Conservation (phyloP, 257 asterid species). For the Hygrophila difformis region DNA sequence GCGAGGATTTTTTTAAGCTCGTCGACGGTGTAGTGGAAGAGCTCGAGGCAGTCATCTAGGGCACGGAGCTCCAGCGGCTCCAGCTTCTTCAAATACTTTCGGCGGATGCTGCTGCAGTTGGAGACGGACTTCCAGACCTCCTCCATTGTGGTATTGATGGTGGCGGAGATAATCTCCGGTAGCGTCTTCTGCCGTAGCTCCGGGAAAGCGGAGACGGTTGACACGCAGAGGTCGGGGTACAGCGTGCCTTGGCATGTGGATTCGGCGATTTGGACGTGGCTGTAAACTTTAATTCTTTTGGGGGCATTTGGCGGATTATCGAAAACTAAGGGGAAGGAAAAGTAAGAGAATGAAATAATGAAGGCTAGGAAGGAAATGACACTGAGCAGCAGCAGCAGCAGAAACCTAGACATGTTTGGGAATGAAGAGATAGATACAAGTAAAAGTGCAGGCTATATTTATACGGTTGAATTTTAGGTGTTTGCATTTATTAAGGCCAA, state of each 20-base stretch:
- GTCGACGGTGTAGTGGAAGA: constrained; percentile 40
- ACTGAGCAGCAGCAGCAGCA: background rate
- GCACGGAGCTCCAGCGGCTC: constrained; percentile 62
- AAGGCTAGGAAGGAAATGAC: background rate
- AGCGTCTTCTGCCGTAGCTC: constrained; percentile 57
- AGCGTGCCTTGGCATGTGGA: constrained; percentile 62
- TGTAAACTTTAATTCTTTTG: constrained; percentile 27
- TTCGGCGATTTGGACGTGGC: constrained; percentile 40
- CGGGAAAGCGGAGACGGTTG: constrained; percentile 51
- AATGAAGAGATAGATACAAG: too few relatives aligned
- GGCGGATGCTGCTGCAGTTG: constrained; percentile 51
- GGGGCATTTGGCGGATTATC: constrained; percentile 14
- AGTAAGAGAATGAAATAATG: too few relatives aligned
- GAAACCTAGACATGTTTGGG: too few relatives aligned
- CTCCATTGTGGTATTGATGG: constrained; percentile 52
- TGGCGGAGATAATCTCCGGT: constrained; percentile 56
- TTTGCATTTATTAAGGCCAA: too few relatives aligned
- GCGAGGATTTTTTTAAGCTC: constrained; percentile 33
- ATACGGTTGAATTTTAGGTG: too few relatives aligned
- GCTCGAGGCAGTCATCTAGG: constrained; percentile 71
- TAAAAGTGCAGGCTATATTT: too few relatives aligned
- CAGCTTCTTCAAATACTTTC: constrained; percentile 30
- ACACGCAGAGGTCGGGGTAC: constrained; percentile 61
- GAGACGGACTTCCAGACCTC: constrained; percentile 42
- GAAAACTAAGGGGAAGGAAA: background rate